Conservation (phyloP, 495 filamentous ascomycete species). For the Parathielavia appendiculata region DNA sequence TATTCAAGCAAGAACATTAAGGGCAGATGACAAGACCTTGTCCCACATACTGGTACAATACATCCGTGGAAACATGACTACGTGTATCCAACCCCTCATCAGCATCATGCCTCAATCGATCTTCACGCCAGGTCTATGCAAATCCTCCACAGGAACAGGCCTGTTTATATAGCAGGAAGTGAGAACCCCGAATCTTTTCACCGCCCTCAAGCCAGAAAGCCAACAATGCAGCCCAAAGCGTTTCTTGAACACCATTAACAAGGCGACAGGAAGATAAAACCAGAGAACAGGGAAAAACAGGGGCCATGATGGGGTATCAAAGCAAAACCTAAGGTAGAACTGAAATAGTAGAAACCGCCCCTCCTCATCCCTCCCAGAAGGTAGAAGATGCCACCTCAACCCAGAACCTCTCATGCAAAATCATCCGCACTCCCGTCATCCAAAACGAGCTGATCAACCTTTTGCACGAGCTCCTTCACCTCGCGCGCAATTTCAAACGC, state of each 20-base stretch:
- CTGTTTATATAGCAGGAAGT: too few relatives aligned
- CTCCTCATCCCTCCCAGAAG: neutral
- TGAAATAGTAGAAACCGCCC: neutral
- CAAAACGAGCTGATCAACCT: constrained; percentile 38
- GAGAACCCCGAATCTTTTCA: neutral
- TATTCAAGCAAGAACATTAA: constrained; percentile 1
- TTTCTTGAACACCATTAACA: neutral
- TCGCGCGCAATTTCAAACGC: constrained; percentile 83
- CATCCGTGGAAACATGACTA: constrained; percentile 1
- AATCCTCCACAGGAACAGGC: neutral
- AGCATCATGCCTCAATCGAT: neutral
- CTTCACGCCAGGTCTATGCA: neutral
- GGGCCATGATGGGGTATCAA: constrained; percentile 33
- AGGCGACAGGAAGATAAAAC: neutral
- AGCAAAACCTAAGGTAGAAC: constrained; percentile 12
- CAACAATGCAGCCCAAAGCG: neutral
- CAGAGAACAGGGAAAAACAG: constrained; percentile 2
- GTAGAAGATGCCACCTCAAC: neutral
- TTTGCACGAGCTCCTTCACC: constrained; percentile 65
- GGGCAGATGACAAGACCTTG: neutral
- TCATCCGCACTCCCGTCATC: constrained; percentile 37
- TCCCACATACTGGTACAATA: neutral
- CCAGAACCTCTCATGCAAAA: constrained; percentile 35
- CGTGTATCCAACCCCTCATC: neutral
- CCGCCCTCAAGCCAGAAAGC: neutral